These are phyloP conservation scores for Ophiostoma perfectum DNA, from an alignment of 2,329 filamentous ascomycete genomes.

Conservation along the genomic window DNA sequence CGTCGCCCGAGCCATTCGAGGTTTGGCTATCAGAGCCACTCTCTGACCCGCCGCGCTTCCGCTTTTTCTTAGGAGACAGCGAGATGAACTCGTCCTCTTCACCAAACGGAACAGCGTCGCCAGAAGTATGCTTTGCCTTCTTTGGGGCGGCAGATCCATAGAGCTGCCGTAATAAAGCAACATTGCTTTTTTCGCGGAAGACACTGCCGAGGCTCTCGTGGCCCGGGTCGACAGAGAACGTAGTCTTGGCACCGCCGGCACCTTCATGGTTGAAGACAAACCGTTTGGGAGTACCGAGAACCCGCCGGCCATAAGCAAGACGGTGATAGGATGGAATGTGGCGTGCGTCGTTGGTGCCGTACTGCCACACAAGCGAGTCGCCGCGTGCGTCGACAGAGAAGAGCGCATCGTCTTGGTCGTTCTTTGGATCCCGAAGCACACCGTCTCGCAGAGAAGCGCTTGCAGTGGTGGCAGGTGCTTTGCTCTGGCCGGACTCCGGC, in stretches of 20 bases:
- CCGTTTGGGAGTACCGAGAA: slow-evolving; percentile 60
- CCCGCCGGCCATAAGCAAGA: slow-evolving; percentile 60
- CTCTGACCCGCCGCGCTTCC: not conserved
- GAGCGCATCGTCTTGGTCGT: slow-evolving; percentile 29
- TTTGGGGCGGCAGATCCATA: not conserved
- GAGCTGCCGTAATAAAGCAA: not conserved
- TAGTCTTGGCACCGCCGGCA: slow-evolving; percentile 44
- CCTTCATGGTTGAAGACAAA: slow-evolving; percentile 61
- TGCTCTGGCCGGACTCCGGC: not conserved
- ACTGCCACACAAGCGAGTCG: slow-evolving; percentile 68
- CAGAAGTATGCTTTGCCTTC: not conserved
- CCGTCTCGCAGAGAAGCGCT: slow-evolving; percentile 2
- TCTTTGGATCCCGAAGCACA: slow-evolving; percentile 8
- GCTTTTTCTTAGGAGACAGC: slow-evolving; percentile 1
- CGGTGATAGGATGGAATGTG: slow-evolving; percentile 67
- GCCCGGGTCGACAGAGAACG: slow-evolving; percentile 46
- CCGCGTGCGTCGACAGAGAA: slow-evolving; percentile 69
- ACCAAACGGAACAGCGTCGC: not conserved
- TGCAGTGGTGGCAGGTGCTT: not conserved
- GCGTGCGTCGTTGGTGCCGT: slow-evolving; percentile 67
- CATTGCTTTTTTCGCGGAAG: slow-evolving; percentile 34
- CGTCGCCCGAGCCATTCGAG: not conserved
- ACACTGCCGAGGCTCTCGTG: slow-evolving; percentile 39
- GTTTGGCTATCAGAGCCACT: not conserved
- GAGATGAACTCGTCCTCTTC: slow-evolving; percentile 9